Evolutionary conservation across 306 rosid species (phyloP), one percentile per base, ranked within the genome.

Genomic region (Crataegus laevigata): DNA sequence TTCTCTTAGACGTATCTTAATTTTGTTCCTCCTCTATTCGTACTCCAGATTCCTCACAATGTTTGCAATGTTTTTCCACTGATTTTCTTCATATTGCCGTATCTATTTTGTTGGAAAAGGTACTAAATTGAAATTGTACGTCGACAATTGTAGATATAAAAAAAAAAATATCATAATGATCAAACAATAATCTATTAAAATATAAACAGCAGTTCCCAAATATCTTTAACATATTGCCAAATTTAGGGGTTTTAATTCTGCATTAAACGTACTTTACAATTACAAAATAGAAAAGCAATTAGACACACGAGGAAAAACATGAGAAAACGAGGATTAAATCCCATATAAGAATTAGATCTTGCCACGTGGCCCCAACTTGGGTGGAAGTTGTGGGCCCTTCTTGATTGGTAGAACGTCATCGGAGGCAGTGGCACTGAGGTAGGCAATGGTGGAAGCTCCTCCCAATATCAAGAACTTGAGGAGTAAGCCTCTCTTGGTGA

Each of bases 341-440:
- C 77, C 26, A n/a, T 4, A 22, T 29, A 69, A 26, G 58, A 82
- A 28, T 91, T 85, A 94, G 90, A 94, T 80, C 89, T 90, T 94
- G 91, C 86, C 99, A 74, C 99, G 97, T 0, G 99, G 99, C 21
- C 99, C 99, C 2, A 66, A 87, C 87, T 86, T 74, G 18, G 99
- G 97, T 64, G 99, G 99, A 38, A 89, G 99, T 85, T 92, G 97
- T 69, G 99, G 99, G 40, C 97, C 99, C 85, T 89, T 94, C 92
- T 89, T 87, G 85, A 94, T 92, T 22, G 99, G 99, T 29, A 94
- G 87, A 78, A 92, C 32, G 69, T 94, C 99, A 69, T 77, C 93
- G 1, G 96, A 69, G 58, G 97, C 91, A 4, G 97, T 94, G 79
- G 97, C 84, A 69, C 97, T 90, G 76, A 71, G 69, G 88, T 90